Conservation (phyloP, 2,329 filamentous ascomycete genomes). For the Iodosphaeria phyllophila region DNA sequence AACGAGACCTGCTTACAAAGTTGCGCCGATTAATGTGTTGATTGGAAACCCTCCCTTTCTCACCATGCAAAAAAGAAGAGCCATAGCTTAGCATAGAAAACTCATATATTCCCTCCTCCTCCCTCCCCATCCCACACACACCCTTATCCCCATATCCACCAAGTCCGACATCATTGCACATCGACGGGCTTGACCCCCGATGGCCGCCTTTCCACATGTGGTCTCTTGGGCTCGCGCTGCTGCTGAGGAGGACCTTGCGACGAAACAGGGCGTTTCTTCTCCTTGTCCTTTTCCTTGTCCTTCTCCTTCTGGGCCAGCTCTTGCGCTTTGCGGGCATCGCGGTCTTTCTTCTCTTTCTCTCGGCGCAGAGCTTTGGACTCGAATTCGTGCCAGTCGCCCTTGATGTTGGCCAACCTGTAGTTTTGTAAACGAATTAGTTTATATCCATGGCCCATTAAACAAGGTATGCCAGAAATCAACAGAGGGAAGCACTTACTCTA, state of each 20-base stretch:
- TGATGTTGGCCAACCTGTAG: conserved; percentile 51
- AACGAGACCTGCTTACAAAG: no score
- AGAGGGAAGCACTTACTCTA: conserved; percentile 43
- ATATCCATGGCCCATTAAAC: conserved; percentile 2
- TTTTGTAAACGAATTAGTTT: conserved; percentile 15
- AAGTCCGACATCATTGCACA: no score
- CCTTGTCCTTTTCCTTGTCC: conserved; percentile 12
- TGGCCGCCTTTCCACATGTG: conserved; percentile 12
- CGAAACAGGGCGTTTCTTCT: conserved; percentile 10
- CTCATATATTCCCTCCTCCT: no score
- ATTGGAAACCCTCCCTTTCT: no score
- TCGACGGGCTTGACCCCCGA: no score
- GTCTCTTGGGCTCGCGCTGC: conserved; percentile 11
- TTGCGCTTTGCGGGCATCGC: conserved; percentile 26
- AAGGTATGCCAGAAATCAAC: conserved; percentile 1
- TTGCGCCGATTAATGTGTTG: no score
- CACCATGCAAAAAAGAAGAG: no score
- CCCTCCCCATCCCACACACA: no score
- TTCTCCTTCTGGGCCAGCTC: conserved; percentile 15
- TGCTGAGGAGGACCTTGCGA: conserved; percentile 6
- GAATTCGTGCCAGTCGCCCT: conserved; percentile 97
- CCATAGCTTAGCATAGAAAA: no score
- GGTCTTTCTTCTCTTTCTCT: conserved; percentile 57
- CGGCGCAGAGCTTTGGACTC: conserved; percentile 89
- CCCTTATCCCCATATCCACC: no score